Conservation (phyloP, 306 rosid genomes). For the Crataegus laevigata region DNA sequence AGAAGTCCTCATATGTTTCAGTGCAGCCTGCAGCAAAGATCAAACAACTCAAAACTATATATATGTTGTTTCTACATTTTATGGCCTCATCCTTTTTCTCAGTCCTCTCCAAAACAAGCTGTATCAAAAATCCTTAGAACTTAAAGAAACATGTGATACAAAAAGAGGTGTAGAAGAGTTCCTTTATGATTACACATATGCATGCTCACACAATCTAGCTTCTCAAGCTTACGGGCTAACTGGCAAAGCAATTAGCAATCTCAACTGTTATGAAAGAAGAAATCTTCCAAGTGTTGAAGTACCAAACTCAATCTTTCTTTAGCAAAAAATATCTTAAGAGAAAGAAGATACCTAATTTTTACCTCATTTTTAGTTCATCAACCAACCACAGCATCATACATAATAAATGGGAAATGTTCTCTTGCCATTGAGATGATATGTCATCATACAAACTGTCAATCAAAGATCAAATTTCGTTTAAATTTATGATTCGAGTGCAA, state of each 20-base stretch:
- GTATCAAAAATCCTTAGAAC: too few species aligned
- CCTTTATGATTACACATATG: neutral
- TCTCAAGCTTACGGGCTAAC: neutral
- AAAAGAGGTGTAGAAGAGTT: neutral
- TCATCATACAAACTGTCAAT: neutral
- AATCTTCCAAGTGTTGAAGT: too few species aligned
- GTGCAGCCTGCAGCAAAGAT: slow-evolving; percentile 45
- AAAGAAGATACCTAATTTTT: too few species aligned
- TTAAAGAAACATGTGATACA: too few species aligned
- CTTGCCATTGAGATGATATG: neutral
- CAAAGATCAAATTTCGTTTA: neutral
- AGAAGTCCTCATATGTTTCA: slow-evolving; percentile 58
- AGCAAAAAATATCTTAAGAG: neutral
- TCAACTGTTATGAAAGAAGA: neutral
- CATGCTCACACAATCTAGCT: neutral
- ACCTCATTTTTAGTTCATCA: neutral
- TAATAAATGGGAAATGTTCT: neutral
- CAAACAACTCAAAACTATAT: neutral
- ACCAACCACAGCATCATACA: neutral
- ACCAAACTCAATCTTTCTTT: neutral
- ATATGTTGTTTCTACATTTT: neutral
- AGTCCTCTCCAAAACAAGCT: neutral
- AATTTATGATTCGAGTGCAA: neutral
- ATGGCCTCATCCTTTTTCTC: neutral
- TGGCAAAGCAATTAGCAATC: neutral